Base-by-base conservation (phyloP, 1,284 basidiomycete species). In the Xerocomus nothofagi region DNA sequence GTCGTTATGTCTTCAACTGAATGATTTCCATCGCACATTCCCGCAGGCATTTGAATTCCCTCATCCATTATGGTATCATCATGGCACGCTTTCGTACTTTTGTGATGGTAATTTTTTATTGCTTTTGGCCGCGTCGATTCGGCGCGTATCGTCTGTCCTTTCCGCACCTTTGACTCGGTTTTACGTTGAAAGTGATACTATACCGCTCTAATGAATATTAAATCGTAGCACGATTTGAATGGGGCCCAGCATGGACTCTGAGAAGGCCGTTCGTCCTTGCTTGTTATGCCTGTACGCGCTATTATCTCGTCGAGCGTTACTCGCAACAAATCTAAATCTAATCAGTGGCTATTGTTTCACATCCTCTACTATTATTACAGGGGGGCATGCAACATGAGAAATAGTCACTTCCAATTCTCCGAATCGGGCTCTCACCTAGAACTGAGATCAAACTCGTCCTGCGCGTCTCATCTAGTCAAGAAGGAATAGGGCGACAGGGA, bases 101-200 rank as follows among this genome's bases (percentile, higher is more conserved):
- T 46, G 39, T 45, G 29, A 23, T 47, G n/a, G 36, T 30, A 20
- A 17, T 24, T 3, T 24, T 29, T 21, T 43, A 44, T 27, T 6
- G 1, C 17, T 14, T 42, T 47, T 41, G 10, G 17, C 36, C 38
- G 47, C 52, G 43, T 51, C 18, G 53, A 57, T 47, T 34, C 6
- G 39, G 15, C 27, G 56, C 51, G 51, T 51, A 39, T 48, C 37
- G 23, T 21, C 34, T 39, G 11, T 52, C 46, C 31, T 45, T 52
- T 31, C n/a, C 31, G 21, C 9, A 18, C 18, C 34, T 51, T 52
- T 40, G 36, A 39, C n/a, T n/a, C n/a, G 4, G 11, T 32, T 50
- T 23, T 20, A 39, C 26, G 29, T 11, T 30, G 39, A 36, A 46
- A 26, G 20, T 31, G 26, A 39, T 31, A n/a, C n/a, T n/a, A 46